Conservation (phyloP, 129 eudicot species). For the Artemisia tridentata region DNA sequence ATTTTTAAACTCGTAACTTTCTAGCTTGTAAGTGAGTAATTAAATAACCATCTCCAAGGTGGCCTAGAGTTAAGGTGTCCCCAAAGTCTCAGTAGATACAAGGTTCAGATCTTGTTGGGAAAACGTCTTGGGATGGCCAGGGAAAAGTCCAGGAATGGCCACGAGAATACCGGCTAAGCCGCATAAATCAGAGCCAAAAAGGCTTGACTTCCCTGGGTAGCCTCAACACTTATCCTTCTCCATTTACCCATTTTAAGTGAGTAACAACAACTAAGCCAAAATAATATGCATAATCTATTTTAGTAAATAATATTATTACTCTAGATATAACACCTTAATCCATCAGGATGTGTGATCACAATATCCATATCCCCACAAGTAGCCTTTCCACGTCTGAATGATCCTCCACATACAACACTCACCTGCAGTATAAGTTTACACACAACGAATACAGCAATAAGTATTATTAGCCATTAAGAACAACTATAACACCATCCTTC, state of each 20-base stretch:
- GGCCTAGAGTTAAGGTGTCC: too few relatives aligned
- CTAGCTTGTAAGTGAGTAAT: too few relatives aligned
- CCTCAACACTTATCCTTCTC: too few relatives aligned
- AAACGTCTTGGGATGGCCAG: too few relatives aligned
- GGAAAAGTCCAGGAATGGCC: too few relatives aligned
- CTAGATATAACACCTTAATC: slow-evolving; percentile 54
- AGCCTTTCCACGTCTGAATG: slow-evolving; percentile 91
- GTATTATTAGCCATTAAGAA: slow-evolving; percentile 1
- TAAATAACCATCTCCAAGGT: too few relatives aligned
- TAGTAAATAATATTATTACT: slow-evolving; percentile 8
- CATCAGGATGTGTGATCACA: slow-evolving; percentile 91
- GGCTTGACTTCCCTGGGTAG: too few relatives aligned
- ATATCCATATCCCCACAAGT: slow-evolving; percentile 95
- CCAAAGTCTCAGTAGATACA: too few relatives aligned
- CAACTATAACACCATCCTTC: background rate
- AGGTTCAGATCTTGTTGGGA: too few relatives aligned
- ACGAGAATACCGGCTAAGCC: too few relatives aligned
- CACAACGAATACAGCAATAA: slow-evolving; percentile 15
- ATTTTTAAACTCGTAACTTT: too few relatives aligned
- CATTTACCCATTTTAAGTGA: background rate
- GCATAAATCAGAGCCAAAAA: too few relatives aligned
- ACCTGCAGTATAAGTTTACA: slow-evolving; percentile 42
- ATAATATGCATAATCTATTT: background rate
- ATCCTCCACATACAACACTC: slow-evolving; percentile 82
- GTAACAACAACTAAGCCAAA: background rate